Evolutionary conservation across 108 stramenopile genomes (phyloP), one percentile per base, ranked within the genome.

Genomic region (Chaetoceros muelleri): DNA sequence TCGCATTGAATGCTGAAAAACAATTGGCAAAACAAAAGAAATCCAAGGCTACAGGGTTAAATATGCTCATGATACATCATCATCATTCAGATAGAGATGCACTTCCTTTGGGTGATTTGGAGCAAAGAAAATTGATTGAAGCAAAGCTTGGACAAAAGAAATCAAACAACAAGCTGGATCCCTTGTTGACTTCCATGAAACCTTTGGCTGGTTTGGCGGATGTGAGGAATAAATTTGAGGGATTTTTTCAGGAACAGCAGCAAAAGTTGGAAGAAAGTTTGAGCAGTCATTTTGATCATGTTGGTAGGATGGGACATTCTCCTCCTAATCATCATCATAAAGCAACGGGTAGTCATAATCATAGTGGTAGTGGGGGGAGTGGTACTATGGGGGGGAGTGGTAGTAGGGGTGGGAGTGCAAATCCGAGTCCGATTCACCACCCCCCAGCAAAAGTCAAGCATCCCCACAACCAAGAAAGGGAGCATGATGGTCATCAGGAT

Each of bases 211-310:
- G 34, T 10, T 40, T 40, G 13, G 34, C 13, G 13, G 34, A 40
- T 40, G 34, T 40, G 34, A 40, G 13, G 34, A 5, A 40, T 10
- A 40, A 40, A 13, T 13, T 40, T 40, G 34, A 40, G 5, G 5
- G 8, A 40, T 40, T 40, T 13, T 10, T 40, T 40, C 34, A 40
- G 5, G 34, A 40, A 40, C 13, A 5, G 13, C 34, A 40, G 13
- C 34, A 40, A 40, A 40, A 40, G 13, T 10, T 40, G 5, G 34
- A 40, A 40, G 34, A 40, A 40, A 40, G 34, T 40, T 40, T 40
- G 34, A n/a, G n/a, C n/a, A 40, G 34, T 40, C 34, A 40, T 40
- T 40, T 40, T 40, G 34, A 40, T 40, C n/a, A n/a, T n/a, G n/a
- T n/a, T n/a, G n/a, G n/a, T n/a, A n/a, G n/a, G n/a, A n/a, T n/a